A percentile compares a stretch with the other conserved stretches of the same genome.
phyloP scores from a whole-genome alignment of 768 basidiomycete genomes.

The Phallus indusiatus region DNA sequence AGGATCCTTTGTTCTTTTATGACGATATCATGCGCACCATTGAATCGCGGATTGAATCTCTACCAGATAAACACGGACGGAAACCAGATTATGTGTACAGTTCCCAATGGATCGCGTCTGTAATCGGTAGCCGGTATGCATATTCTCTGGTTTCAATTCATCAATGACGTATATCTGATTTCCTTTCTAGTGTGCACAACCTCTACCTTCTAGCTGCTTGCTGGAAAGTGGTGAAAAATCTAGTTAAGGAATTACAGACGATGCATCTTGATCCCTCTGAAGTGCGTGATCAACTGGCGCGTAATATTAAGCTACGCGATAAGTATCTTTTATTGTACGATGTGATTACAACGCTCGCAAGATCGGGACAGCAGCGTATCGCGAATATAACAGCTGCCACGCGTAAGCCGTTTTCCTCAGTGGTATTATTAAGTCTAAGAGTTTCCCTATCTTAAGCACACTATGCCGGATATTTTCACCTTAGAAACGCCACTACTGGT shows the following conservation, averaged over 20 bases:
- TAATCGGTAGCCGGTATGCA: conserved; percentile 49
- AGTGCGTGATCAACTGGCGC: conserved; percentile 44
- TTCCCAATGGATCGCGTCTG: conserved; percentile 44
- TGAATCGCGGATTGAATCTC: conserved; percentile 30
- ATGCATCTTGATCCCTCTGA: conserved; percentile 45
- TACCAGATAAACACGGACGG: conserved; percentile 19
- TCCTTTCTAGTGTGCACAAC: conserved; percentile 59
- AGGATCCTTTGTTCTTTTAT: conserved; percentile 56
- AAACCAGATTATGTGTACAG: conserved; percentile 19
- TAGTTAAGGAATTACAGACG: conserved; percentile 44
- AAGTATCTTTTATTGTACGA: conserved; percentile 59
- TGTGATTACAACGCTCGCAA: conserved; percentile 48
- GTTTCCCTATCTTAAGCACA: conserved; percentile 38
- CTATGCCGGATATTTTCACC: conserved; percentile 34
- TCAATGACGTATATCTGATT: conserved; percentile 3
- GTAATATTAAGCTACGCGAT: conserved; percentile 39
- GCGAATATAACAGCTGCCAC: conserved; percentile 61
- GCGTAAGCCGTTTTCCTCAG: conserved; percentile 34
- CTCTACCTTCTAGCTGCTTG: conserved; percentile 73
- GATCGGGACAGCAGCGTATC: conserved; percentile 55
- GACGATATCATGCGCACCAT: conserved; percentile 49
- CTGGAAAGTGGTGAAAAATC: conserved; percentile 64
- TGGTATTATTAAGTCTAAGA: not conserved
- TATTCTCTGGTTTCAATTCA: not conserved
- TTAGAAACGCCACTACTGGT: conserved; percentile 36